These are phyloP conservation scores for Aspergillus egyptiacus DNA, from an alignment of 495 filamentous ascomycete genomes.

Conservation along the genomic window DNA sequence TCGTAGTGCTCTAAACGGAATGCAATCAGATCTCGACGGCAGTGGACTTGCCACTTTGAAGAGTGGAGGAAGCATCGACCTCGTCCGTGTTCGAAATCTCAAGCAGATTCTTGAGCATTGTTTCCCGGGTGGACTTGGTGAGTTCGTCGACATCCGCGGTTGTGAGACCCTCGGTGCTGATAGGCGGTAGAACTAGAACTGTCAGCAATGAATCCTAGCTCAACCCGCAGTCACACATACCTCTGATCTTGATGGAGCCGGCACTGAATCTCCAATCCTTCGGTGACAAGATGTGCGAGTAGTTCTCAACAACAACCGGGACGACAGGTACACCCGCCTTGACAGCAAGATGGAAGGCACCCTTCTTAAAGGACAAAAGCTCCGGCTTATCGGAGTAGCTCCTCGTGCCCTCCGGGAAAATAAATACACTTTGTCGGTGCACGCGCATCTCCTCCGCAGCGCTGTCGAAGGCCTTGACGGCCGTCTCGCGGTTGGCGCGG, in stretches of 20 bases:
- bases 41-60: constrained; percentile 29
- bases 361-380: constrained; percentile 93
- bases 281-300: constrained; percentile 72
- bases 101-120: constrained; percentile 74
- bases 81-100: constrained; percentile 45
- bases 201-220: not conserved
- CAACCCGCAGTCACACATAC: constrained; percentile 39
- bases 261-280: constrained; percentile 62
- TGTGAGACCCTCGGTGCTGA: constrained; percentile 71
- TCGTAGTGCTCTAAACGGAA: not conserved
- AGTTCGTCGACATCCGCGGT: constrained; percentile 77
- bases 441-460: constrained; percentile 73
- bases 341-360: constrained; percentile 92
- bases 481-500: constrained; percentile 69
- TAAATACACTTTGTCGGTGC: constrained; percentile 80
- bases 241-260: constrained; percentile 75
- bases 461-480: constrained; percentile 77
- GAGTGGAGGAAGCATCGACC: constrained; percentile 17
- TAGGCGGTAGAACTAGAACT: constrained; percentile 68
- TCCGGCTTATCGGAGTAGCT: constrained; percentile 77
- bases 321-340: constrained; percentile 92
- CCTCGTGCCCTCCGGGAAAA: constrained; percentile 90
- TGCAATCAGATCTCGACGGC: constrained; percentile 35
- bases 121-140: constrained; percentile 59
- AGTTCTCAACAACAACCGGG: constrained; percentile 78